A percentile compares a stretch with the other conserved stretches of the same genome.
phyloP scores from a whole-genome alignment of 108 stramenopile species.

The Discostella pseudostelligera region DNA sequence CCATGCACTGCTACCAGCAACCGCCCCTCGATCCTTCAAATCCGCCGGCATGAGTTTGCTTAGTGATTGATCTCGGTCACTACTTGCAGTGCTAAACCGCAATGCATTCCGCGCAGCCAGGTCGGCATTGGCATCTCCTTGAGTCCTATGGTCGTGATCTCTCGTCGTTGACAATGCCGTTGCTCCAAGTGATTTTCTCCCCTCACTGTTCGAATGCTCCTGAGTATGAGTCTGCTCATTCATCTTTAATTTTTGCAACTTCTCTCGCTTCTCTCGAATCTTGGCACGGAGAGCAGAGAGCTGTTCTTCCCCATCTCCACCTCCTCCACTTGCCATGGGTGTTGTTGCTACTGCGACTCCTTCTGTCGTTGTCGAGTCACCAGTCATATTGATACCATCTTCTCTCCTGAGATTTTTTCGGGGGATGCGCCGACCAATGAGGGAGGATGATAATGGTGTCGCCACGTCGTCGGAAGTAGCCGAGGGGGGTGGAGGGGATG shows the following conservation, averaged over 20 bases:
- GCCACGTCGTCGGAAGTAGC: background rate
- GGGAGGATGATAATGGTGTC: conserved; percentile 16
- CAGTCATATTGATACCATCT: background rate
- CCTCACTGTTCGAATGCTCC: background rate
- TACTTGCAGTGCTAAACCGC: conserved; percentile 24
- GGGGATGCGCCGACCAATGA: conserved; percentile 24
- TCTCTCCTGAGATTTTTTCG: conserved; percentile 26
- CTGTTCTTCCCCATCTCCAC: too few relatives aligned
- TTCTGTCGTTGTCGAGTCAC: background rate
- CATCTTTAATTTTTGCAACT: conserved; percentile 26
- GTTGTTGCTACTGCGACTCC: conserved; percentile 1
- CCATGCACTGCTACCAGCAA: background rate
- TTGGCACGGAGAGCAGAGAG: conserved; percentile 36
- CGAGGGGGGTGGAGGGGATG: background rate
- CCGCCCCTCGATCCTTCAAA: conserved; percentile 23
- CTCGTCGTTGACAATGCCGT: background rate
- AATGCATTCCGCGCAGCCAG: conserved; percentile 50
- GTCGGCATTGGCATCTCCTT: conserved; percentile 22
- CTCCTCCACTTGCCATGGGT: conserved; percentile 10
- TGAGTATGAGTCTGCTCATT: background rate
- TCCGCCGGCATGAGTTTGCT: conserved; percentile 33
- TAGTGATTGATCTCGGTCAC: conserved; percentile 12
- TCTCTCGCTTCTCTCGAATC: conserved; percentile 43
- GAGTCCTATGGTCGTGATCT: background rate
- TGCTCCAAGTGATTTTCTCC: background rate